Conservation (phyloP, 257 asterid genomes). For the Nicotiana attenuata region DNA sequence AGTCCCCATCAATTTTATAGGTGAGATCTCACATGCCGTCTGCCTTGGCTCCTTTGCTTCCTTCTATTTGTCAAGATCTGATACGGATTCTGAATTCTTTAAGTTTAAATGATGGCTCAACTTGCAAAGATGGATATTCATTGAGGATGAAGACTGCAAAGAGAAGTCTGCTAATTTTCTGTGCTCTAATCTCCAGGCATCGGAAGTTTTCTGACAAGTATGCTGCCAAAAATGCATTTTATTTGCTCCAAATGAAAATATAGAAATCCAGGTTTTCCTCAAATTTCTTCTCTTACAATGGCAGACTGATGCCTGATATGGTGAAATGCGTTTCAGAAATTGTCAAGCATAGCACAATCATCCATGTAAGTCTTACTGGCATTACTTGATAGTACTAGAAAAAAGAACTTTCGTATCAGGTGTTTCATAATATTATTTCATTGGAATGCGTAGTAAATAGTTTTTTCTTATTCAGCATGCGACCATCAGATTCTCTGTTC, state of each 20-base stretch:
- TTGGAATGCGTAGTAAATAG: neutral
- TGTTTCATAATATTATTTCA: neutral
- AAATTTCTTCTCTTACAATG: conserved; percentile 12
- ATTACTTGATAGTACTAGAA: neutral
- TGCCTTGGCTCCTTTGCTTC: conserved; percentile 36
- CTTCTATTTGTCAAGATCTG: conserved; percentile 35
- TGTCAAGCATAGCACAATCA: conserved; percentile 26
- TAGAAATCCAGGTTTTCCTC: neutral
- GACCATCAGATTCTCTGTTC: neutral
- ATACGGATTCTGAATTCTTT: conserved; percentile 27
- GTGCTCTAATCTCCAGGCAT: conserved; percentile 34
- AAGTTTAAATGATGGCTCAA: conserved; percentile 24
- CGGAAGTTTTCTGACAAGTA: conserved; percentile 40
- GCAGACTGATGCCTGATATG: conserved; percentile 38
- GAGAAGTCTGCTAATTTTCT: conserved; percentile 39
- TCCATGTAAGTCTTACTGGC: conserved; percentile 22
- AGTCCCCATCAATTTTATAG: conserved; percentile 16
- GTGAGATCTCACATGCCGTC: conserved; percentile 45
- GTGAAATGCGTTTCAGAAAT: conserved; percentile 22
- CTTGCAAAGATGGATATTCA: conserved; percentile 14
- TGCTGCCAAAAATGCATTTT: conserved; percentile 5
- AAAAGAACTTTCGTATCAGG: conserved; percentile 1
- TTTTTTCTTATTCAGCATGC: neutral
- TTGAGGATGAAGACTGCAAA: conserved; percentile 32
- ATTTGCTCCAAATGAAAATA: conserved; percentile 3